Percentiles rank a stretch among this genome's conserved stretches.
These are phyloP conservation scores for Medicago arabica DNA, from an alignment of 306 rosid genomes.

Conservation along the genomic window DNA sequence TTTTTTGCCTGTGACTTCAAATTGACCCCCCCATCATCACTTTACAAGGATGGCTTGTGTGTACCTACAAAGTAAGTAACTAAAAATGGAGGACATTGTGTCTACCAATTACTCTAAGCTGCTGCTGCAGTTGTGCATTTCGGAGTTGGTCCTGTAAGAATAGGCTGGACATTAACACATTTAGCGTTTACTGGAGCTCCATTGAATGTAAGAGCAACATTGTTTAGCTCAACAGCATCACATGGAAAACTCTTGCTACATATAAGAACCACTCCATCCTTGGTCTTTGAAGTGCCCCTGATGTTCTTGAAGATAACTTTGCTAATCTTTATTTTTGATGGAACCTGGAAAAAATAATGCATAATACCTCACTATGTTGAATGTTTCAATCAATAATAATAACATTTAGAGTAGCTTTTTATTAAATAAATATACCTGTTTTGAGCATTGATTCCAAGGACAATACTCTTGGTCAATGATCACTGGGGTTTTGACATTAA, in stretches of 20 bases:
- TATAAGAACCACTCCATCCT: conserved; percentile 43
- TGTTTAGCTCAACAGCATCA: conserved; percentile 39
- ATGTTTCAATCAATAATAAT: neutral
- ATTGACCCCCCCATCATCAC: neutral
- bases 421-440: conserved; percentile 35
- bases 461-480: conserved; percentile 64
- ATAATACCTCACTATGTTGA: neutral
- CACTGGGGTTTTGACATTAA: conserved; percentile 47
- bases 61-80: neutral
- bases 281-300: conserved; percentile 37
- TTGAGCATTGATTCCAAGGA: conserved; percentile 53
- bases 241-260: conserved; percentile 56
- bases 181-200: conserved; percentile 30
- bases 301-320: conserved; percentile 55
- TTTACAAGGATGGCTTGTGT: neutral
- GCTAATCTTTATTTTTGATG: conserved; percentile 56
- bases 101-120: neutral
- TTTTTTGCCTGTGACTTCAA: neutral
- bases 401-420: neutral
- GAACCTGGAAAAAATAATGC: conserved; percentile 18
- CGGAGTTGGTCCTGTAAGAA: conserved; percentile 38
- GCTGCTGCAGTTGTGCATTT: conserved; percentile 16
- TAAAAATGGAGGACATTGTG: neutral
- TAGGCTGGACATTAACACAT: conserved; percentile 50
- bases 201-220: conserved; percentile 39